Base-by-base conservation (phyloP, 1,284 basidiomycete species). In the Hortiboletus rubellus region DNA sequence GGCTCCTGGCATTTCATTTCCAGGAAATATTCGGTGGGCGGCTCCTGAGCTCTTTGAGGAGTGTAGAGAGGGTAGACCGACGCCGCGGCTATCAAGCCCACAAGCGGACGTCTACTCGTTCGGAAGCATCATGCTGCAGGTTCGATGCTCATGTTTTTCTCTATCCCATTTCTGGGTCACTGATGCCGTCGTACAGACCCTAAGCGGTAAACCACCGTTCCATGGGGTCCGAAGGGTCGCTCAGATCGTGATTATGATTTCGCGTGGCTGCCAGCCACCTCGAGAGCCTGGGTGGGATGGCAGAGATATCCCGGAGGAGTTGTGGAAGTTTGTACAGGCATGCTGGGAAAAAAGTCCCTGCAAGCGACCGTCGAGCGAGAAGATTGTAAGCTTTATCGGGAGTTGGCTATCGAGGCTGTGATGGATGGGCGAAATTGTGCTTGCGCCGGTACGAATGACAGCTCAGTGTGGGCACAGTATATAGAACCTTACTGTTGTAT, bases 11-110 rank as follows among this genome's bases (percentile, higher is more conserved):
- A 60, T 66, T 3, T 67, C 65, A 1, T 57, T 61, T 40, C 66
- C 67, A 0, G 68, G 69, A 2, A 68, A 76, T 10, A 62, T 76
- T 34, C 58, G 67, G 22, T 68, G 67, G 67, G 62, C 66, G 14
- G 67, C 67, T 8, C 67, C 67, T 2, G 67, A 68, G 14, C 56
- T 72, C 14, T 12, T 68, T 2, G 7, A 45, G 3, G 37, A 38
- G 9, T 30, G 43, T 30, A 33, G 18, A 27, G 58, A 62, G 8
- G 27, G 46, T 3, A 58, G 60, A 10, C 42, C 50, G 5, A 18
- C 36, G 22, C 49, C 52, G 3, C 67, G 67, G 7, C 60, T 69
- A 12, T 70, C 68, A 7, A 60, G 47, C 42, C 50, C 17, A 47
- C 41, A 48, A 48, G 58, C 63, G 1, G 67, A 69, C 36, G 43